Base-by-base conservation (phyloP, 352 stramenopile genomes). In the Hyaloperonospora arabidopsidis region DNA sequence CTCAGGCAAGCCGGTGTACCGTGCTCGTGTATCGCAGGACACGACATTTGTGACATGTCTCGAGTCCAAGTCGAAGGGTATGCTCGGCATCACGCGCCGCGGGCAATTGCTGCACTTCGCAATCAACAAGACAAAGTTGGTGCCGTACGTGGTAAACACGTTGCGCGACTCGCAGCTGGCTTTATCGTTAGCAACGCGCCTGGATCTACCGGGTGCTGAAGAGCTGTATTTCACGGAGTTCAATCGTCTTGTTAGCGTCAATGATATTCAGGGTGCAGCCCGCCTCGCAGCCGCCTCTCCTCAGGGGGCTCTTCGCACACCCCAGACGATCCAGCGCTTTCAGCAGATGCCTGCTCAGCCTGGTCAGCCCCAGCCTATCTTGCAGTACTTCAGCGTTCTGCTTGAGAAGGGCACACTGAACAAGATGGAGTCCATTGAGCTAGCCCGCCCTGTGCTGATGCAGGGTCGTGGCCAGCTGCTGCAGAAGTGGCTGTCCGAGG, bases 401-500 rank as follows among this genome's bases (percentile, higher is more conserved):
- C 80, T 99, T 51, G 96, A 99, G 78, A 97, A 92, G 72, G 96
- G 96, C 39, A 97, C 95, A 45, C 72, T 99, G 34, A 99, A 99
- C 81, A 96, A 97, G 71, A 95, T 98, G 73, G 97, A 99, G 70
- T 98, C 93, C 59, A 90, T 99, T 40, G 97, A 99, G 75, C 82
- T 99, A 14, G 95, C 96, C 41, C 96, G 96, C 23, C 96, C 96
- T 1, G 96, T 99, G 25, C 74, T 99, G 54, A 89, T 97, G 74
- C 97, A 99, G 77, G 93, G 95, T 53, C 90, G 96, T 51, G 92
- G 92, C 7, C 93, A 98, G 60, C 81, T 99, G 25, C 80, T 99
- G 58, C 96, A 99, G 75, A 99, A 99, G 74, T 99, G 97, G 97
- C 81, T 99, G 19, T 97, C 96, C 18, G 97, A 99, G 67, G 96